Base-by-base conservation (phyloP, 1,139 yeast species). In the Kodamaea fungicola region DNA sequence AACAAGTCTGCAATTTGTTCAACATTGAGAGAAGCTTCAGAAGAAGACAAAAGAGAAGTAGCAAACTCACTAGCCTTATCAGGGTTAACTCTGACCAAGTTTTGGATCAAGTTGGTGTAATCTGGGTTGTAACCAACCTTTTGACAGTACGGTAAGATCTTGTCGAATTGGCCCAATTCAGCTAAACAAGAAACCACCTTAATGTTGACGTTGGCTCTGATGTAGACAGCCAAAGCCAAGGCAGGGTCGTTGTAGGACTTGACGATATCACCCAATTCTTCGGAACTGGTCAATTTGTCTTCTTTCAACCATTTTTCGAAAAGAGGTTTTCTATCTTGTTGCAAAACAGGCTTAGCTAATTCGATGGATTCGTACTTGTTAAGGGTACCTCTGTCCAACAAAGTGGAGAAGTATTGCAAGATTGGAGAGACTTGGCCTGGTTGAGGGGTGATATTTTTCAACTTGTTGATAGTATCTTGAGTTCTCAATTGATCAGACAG, bases 41-140 rank as follows among this genome's bases (percentile, higher is more conserved):
- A 76, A 36, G 78, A 70, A 49, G 80, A 74, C 47, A 88, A 78
- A 44, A 94, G 74, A 47, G 89, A 85, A 31, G 90, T 83, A 9
- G 98, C 97, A 68, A 94, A 92, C 62, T 92, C 98, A 39, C 96
- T 87, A 22, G 97, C 98, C 62, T 88, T 88, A 55, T 94, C 99
- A n/a, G 98, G 97, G 57, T 86, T 89, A 32, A 86, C 81, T 61
- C 97, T 80, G 35, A 92, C 82, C 56, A 94, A 78, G 63, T 88
- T 87, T 61, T 95, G 97, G 53, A 94, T 79, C 65, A 94, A 75
- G 45, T 87, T 85, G 35, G 95, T 78, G 63, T 81, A 94, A 64
- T 94, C 95, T 41, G 99, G 97, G 50, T 79, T 78, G 66, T 83
- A 92, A 45, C 81, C 81, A 42, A 84, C 95, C 67, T 88, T 87